A percentile compares a stretch with the other conserved stretches of the same genome.
These are phyloP conservation scores for Knoxdaviesia capensis DNA, from an alignment of 2,329 filamentous ascomycete species.

Conservation along the genomic window DNA sequence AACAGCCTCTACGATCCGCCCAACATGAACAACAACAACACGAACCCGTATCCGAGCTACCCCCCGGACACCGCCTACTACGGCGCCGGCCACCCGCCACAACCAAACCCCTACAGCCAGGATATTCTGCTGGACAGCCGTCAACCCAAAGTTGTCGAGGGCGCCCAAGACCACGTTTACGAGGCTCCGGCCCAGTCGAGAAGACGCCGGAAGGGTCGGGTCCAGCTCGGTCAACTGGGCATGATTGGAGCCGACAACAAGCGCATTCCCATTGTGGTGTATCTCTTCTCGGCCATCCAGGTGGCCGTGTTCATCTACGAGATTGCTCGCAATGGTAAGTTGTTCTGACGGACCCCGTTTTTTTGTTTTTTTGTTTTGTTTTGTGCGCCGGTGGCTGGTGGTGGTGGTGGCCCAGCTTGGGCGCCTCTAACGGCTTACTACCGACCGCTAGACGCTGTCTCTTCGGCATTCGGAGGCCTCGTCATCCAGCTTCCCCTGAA, in stretches of 20 bases:
- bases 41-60: neutral
- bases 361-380: too few relatives aligned
- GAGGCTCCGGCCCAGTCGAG: slow-evolving; percentile 22
- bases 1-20: slow-evolving; percentile 6
- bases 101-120: slow-evolving; percentile 20
- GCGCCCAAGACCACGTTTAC: slow-evolving; percentile 37
- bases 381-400: neutral
- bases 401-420: neutral
- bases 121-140: slow-evolving; percentile 37
- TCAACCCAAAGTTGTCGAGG: slow-evolving; percentile 18
- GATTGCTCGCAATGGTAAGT: slow-evolving; percentile 62
- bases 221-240: slow-evolving; percentile 36
- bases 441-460: too few relatives aligned
- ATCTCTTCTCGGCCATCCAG: slow-evolving; percentile 57
- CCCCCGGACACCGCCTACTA: slow-evolving; percentile 36
- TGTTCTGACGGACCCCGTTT: neutral
- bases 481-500: too few relatives aligned
- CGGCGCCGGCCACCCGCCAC: slow-evolving; percentile 20
- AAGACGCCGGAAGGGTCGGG: slow-evolving; percentile 17
- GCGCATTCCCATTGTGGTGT: slow-evolving; percentile 62
- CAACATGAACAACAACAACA: slow-evolving; percentile 8
- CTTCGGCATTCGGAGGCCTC: too few relatives aligned
- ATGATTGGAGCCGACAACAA: slow-evolving; percentile 36
- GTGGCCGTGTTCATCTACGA: slow-evolving; percentile 76
- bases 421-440: too few relatives aligned